phyloP scores from a whole-genome alignment of 208 protist genomes.

The Strigomonas galati region DNA sequence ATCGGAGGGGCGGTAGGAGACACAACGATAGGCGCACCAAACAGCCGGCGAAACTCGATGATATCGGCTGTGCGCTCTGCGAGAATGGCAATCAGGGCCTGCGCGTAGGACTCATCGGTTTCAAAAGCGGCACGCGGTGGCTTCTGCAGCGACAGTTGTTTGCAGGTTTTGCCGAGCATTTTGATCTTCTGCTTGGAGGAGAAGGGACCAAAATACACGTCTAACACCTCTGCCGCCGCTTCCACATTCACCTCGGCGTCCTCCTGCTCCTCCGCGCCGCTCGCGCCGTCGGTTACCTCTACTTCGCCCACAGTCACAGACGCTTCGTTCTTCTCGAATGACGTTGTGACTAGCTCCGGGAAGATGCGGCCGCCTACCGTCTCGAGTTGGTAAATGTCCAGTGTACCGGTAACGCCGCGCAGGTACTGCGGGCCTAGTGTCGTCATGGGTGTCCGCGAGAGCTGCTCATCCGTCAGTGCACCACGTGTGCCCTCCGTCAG shows the following conservation, averaged over 20 bases:
- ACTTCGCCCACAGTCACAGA: neutral
- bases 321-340: neutral
- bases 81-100: constrained; percentile 14
- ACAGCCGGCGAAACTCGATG: constrained; percentile 21
- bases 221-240: constrained; percentile 18
- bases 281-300: constrained; percentile 2
- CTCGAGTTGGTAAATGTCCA: constrained; percentile 20
- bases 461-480: constrained; percentile 9
- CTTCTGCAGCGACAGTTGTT: constrained; percentile 20
- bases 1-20: neutral
- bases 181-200: constrained; percentile 22
- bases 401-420: constrained; percentile 14
- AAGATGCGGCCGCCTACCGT: constrained; percentile 8
- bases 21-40: neutral
- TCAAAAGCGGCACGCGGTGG: constrained; percentile 13
- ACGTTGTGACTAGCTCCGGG: neutral
- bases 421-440: constrained; percentile 16
- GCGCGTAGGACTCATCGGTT: constrained; percentile 23
- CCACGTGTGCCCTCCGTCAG: neutral
- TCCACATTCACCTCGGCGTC: neutral
- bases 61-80: constrained; percentile 25
- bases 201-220: constrained; percentile 31
- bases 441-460: constrained; percentile 10
- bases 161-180: constrained; percentile 23
- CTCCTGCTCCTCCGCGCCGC: constrained; percentile 7